These are phyloP conservation scores for Arachis monticola DNA, from an alignment of 331 rosid species.

Conservation along the genomic window DNA sequence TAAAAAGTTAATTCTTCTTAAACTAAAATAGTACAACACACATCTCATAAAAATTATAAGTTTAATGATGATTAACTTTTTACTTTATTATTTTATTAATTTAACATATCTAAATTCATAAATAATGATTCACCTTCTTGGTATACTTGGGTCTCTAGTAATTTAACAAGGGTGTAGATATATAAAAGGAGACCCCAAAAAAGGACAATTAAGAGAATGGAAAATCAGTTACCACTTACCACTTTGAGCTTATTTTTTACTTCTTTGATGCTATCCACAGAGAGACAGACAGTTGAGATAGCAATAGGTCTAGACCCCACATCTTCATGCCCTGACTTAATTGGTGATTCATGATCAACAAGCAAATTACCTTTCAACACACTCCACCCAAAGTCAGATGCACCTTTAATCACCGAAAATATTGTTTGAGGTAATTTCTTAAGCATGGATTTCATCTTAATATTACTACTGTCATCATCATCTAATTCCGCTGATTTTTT, in stretches of 20 bases:
- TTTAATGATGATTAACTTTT: no score
- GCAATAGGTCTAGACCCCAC: conserved; percentile 33
- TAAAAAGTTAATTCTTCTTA: no score
- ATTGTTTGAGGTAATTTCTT: not conserved
- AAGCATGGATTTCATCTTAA: not conserved
- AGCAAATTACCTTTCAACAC: conserved; percentile 10
- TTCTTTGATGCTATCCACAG: conserved; percentile 42
- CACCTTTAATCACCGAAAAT: not conserved
- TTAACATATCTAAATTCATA: no score
- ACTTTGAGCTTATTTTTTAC: conserved; percentile 44
- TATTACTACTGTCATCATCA: not conserved
- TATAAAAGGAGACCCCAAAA: no score
- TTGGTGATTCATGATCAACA: conserved; percentile 47
- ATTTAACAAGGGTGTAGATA: no score
- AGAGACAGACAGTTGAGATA: conserved; percentile 28
- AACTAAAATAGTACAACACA: no score
- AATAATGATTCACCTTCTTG: no score
- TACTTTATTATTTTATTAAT: no score
- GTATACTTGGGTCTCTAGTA: no score
- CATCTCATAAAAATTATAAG: no score
- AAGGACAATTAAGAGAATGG: no score
- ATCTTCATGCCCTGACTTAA: conserved; percentile 41
- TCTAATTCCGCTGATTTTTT: not conserved
- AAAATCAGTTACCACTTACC: conserved; percentile 49
- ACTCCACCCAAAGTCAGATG: conserved; percentile 39